Evolutionary conservation across 176 grass and related monocot species (phyloP).

Genomic region (Aegilops speltoides): DNA sequence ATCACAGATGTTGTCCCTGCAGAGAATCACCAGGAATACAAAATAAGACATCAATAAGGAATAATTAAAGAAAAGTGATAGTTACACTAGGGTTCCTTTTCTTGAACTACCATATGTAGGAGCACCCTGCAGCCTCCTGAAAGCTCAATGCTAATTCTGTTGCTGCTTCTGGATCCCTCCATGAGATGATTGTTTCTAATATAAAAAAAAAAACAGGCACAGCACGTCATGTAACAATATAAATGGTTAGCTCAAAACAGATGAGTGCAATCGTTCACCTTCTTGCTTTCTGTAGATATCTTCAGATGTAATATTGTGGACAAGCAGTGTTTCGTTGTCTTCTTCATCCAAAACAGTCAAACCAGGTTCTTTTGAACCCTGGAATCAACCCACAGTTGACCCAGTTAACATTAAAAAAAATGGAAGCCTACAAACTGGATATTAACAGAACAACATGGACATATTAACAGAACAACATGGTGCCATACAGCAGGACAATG

Average conservation of each 20-base stretch:
- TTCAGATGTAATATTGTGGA: constrained; percentile 71
- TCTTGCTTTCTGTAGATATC: constrained; percentile 99
- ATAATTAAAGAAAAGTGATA: constrained; percentile 30
- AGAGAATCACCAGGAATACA: constrained; percentile 30
- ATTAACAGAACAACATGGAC: not conserved
- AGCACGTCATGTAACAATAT: not conserved
- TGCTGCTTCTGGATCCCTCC: constrained; percentile 77
- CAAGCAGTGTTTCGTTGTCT: constrained; percentile 69
- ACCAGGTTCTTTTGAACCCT: constrained; percentile 83
- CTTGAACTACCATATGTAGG: constrained; percentile 80
- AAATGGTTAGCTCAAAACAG: not conserved
- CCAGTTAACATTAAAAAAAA: constrained; percentile 16
- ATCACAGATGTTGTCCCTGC: constrained; percentile 84
- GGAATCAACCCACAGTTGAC: constrained; percentile 21
- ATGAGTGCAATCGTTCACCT: constrained; percentile 41
- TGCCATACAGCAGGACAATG: constrained; percentile 15
- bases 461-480: not conserved
- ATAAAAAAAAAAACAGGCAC: constrained; percentile 17
- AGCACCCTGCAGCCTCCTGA: constrained; percentile 94
- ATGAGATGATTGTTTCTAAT: constrained; percentile 96
- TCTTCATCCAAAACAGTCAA: constrained; percentile 93
- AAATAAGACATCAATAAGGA: constrained; percentile 5
- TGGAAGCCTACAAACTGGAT: constrained; percentile 21
- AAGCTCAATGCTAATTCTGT: constrained; percentile 94
- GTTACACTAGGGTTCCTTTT: constrained; percentile 20